Base-by-base conservation (phyloP, 2,329 filamentous ascomycete genomes). In the Colletotrichum siamense region DNA sequence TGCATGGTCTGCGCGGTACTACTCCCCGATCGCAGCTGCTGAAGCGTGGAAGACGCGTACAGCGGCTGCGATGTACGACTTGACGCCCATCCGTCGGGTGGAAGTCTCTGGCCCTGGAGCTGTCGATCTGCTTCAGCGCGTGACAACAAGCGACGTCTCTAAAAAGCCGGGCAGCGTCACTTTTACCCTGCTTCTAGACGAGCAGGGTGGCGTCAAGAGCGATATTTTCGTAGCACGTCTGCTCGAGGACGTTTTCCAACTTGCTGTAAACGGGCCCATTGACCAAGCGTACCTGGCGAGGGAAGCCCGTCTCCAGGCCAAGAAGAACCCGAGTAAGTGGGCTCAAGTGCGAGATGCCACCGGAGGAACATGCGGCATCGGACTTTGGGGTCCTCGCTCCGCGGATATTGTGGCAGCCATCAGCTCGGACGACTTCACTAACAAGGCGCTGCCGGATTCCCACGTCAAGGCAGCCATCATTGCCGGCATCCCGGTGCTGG, bases 21-120 rank as follows among this genome's bases (percentile, higher is more conserved):
- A 92, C 80, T 93, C 91, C 0, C 89, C 91, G 0, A 89, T 93
- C 49, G 87, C 88, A 1, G 91, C 90, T 0, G 91, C 85, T 1
- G 92, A 93, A 80, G 92, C 92, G 0, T 93, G 91, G 91, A 93
- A 92, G 84, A 93, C 92, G 3, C 87, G 92, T 2, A 92, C 91
- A 7, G 89, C 90, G 0, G 91, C 89, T 3, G 92, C 90, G 9
- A 87, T 93, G 87, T 93, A 90, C 79, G 92, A 93, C 78, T 88
- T 93, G 87, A 92, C 91, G 2, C 88, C 91, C 0, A 86, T 92
- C 44, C 88, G 91, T 26, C 86, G 91, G 2, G 85, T 93, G 5
- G 89, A 92, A 73, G 84, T 93, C 0, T 87, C 87, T 2, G 92
- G 92, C 0, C 90, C 91, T 0, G 91, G 91, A 0, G 89, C 91